Base-by-base conservation (phyloP, 768 basidiomycete genomes). In the Mycena sanguinolenta region DNA sequence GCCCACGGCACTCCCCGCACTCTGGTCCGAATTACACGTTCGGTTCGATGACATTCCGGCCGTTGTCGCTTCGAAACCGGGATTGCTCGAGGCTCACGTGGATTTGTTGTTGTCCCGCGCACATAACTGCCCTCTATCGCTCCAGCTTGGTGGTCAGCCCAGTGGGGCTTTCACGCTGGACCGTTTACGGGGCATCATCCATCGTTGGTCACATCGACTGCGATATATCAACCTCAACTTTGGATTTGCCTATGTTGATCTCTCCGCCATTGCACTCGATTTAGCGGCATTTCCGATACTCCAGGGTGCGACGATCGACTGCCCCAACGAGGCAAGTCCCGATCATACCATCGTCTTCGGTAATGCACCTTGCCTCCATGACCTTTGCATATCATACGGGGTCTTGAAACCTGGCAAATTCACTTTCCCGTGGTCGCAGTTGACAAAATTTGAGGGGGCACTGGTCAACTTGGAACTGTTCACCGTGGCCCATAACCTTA, bases 111-210 rank as follows among this genome's bases (percentile, higher is more conserved):
- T 60, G 8, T 8, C 21, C 58, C 58, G 58, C 12, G 42, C 58
- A 30, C 42, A 34, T 23, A 36, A 19, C 34, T 21, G 19, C n/a
- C 46, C 46, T 25, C 16, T 49, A 44, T 49, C 46, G 46, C 3
- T 23, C n/a, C n/a, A 9, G 23, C 7, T 5, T 23, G 46, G n/a
- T 14, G 46, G 23, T 19, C 16, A n/a, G n/a, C n/a, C n/a, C n/a
- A n/a, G n/a, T n/a, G n/a, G n/a, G n/a, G n/a, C 39, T n/a, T 46
- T 46, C 12, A n/a, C 46, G n/a, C 46, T 50, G 23, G 27, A 10
- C 49, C 50, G 63, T 34, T 28, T 39, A 21, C 60, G 63, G 13
- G 63, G 44, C 38, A 52, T 63, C 63, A 53, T 63, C 25, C 32
- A 54, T 42, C 63, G 63, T 23, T 30, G 38, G 17, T 34, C 63